Evolutionary conservation across 345 rosid species (phyloP), one percentile per base, ranked within the genome.

Genomic region (Eucalyptus cladocalyx): DNA sequence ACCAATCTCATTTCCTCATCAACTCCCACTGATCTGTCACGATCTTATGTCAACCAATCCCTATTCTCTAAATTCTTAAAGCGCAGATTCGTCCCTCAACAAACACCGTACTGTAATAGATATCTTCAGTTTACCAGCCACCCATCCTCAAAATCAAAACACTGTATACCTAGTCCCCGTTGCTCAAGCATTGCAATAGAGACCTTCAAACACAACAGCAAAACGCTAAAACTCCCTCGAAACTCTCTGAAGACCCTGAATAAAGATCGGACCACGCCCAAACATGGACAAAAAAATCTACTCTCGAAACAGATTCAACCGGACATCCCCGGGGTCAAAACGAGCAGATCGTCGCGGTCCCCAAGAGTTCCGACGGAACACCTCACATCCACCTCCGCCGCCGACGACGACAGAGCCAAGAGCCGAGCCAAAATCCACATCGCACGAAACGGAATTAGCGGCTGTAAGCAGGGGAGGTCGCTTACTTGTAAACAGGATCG

Each of bases 401-500:
- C 49, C 83, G 83, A 2, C 28, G 42, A 40, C 69, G 69, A 62
- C 69, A 30, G 17, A 62, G 34, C 69, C 4, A 24, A 56, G 62
- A 56, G 17, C 47, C 12, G 30, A 76, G 47, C 62, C 10, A 32
- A 83, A 47, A 87, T 15, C 17, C 26, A 43, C 40, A 86, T 28
- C 49, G 60, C 37, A 34, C 45, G 26, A 32, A 45, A 83, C n/a
- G 48, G 50, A 51, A 58, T 15, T 10, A 72, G 86, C 34, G 18
- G 54, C 32, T 26, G 17, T 37, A 67, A 88, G 56, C 53, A 23
- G 86, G 42, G 54, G 34, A 76, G 6, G 88, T 67, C 4, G 88
- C 80, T 48, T 88, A 97, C 99, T 89, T 93, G 95, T 94, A 97
- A 93, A 91, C 90, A 91, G 97, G 97, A 96, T 97, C 99, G 90